Base-by-base conservation (phyloP, 1,139 yeast genomes). In the Hansenula lynferdii region DNA sequence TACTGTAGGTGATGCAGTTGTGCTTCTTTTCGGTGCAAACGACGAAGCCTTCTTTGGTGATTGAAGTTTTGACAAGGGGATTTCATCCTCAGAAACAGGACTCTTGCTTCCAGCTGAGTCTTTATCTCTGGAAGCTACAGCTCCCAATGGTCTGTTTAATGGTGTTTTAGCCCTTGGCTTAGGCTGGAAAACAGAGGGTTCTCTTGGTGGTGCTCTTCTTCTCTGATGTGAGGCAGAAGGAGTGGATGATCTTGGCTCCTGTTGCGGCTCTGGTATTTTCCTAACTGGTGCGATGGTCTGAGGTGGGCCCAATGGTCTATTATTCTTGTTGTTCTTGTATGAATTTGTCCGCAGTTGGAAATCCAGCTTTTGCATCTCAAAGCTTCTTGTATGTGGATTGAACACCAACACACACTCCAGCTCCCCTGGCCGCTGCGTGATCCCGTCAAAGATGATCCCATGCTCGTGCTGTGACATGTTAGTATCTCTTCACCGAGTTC, bases 131-230 rank as follows among this genome's bases (percentile, higher is more conserved):
- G 39, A n/a, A 33, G 40, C 42, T 31, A 28, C 35, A 9, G 25
- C 26, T 4, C 39, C 22, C 2, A 34, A 22, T 5, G 41, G 28
- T 14, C 37, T 21, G 12, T 34, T 32, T 28, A 43, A 22, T 6
- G 56, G 54, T 1, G 49, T 43, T 30, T 47, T 44, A 3, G 52
- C 31, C 8, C 52, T 39, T 6, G 39, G 31, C 27, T 48, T 49
- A 10, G 54, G 53, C 16, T 49, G 53, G 34, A 51, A 51, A 12
- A 51, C 42, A 8, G 54, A 48, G 0, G 54, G 45, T n/a, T 50
- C 54, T 17, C 33, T 43, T 34, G 26, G 41, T 29, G 31, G 32
- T 28, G n/a, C n/a, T n/a, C 42, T 38, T 29, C 44, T 28, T 15
- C 21, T 20, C 26, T 20, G 20, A n/a, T n/a, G n/a, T n/a, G n/a